Conservation (phyloP, 345 rosid genomes). For the Camelina hispida region DNA sequence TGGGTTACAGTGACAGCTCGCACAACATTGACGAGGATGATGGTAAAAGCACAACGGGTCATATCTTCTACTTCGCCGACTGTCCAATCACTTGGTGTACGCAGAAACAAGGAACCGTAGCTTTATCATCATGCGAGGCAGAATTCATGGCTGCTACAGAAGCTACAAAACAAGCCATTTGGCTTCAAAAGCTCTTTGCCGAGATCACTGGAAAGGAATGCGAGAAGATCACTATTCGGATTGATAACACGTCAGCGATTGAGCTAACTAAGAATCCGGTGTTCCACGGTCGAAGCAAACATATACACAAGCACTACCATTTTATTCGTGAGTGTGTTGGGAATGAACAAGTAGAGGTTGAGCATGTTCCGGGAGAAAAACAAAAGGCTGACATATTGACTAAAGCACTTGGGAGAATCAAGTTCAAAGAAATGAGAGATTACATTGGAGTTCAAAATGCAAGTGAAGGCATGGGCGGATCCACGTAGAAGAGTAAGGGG, state of each 20-base stretch:
- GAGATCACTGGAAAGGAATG: neutral
- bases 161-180: neutral
- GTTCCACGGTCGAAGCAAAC: neutral
- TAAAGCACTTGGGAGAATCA: neutral
- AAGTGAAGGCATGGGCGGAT: too few species aligned
- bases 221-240: neutral
- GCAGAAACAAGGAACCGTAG: neutral
- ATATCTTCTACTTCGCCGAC: too few species aligned
- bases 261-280: neutral
- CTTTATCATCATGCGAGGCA: neutral
- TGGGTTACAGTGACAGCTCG: neutral
- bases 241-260: neutral
- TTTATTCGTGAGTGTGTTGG: neutral
- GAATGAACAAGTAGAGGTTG: neutral
- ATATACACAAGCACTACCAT: too few species aligned
- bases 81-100: neutral
- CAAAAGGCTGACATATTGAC: neutral
- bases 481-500: too few species aligned
- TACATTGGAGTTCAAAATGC: neutral
- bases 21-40: neutral
- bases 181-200: neutral
- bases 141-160: neutral
- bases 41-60: neutral
- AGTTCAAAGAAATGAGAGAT: neutral
- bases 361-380: neutral